Base-by-base conservation (phyloP, 495 filamentous ascomycete genomes). In the Umbilicaria muhlenbergii region DNA sequence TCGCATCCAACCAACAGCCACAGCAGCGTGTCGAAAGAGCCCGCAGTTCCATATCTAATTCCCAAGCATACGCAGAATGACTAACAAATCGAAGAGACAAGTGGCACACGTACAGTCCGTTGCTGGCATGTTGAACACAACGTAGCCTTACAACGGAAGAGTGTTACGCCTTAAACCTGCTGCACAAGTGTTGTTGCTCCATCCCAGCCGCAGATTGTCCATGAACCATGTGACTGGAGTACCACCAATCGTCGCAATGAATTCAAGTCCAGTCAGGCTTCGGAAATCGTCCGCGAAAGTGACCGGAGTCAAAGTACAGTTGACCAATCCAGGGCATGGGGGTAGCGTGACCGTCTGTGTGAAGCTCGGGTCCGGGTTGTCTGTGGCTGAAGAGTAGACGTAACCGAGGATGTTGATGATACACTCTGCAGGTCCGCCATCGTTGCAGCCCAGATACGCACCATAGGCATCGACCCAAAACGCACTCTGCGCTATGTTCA, bases 401-500 rank as follows among this genome's bases (percentile, higher is more conserved):
- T 62, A 67, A 5, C 61, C 67, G 12, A 53, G 56, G 41, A 68
- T 55, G 8, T 49, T 54, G 21, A 70, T 48, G 5, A 44, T 43
- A 51, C 66, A 70, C n/a, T 43, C 37, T 10, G 39, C 38, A 11
- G 59, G 51, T 14, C 63, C 63, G 14, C 36, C 43, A 45, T 68
- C 59, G 14, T 60, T 52, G 48, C 67, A 70, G 19, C 64, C 64
- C 19, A 70, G 46, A 35, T 51, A 63, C 8, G 53, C 58, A 11
- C 49, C 56, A 43, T 51, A 56, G 7, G 62, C 62, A 48, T 67
- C 52, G 48, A 70, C 63, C 62, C 63, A 67, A 51, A 63, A 70
- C 15, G 64, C 59, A 16, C 55, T 58, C 14, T 55, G 51, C 5
- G 34, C 34, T 31, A 56, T 55, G 16, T 58, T 53, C 11, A 61